Base-by-base conservation (phyloP, 2,329 filamentous ascomycete species). In the Xylaria sp. region DNA sequence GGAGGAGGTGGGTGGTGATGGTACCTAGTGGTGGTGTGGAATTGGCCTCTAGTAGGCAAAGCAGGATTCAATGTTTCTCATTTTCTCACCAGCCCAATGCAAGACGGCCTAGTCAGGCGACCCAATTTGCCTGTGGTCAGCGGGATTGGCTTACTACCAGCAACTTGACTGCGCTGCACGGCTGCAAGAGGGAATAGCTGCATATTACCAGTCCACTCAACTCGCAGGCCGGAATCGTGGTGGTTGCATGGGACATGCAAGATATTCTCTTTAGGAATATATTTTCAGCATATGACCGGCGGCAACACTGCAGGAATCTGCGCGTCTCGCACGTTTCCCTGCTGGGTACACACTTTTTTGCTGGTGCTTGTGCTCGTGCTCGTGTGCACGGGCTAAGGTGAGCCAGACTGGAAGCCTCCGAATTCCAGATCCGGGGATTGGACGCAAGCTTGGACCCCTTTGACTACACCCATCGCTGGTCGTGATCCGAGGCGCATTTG, bases 191-290 rank as follows among this genome's bases (percentile, higher is more conserved):
- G 51, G 55, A 61, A 63, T 57, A 63, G 63, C 55, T 65, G 66
- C 66, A 69, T 66, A 51, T 61, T 48, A 54, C 56, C 61, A 63
- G 63, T 61, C 66, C 68, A 69, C 60, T 68, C 66, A 68, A 58
- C 62, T 60, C 43, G 47, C 54, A 44, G 44, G 60, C 63, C 62
- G 60, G 59, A 54, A 59, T 52, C 56, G 60, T 69, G 65, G 64
- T 67, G 67, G 66, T 68, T 69, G 67, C 66, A 67, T 59, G 54
- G 57, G 52, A 48, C 52, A 66, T 67, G 67, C 66, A 68, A 63
- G 55, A 62, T 64, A 52, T 57, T 63, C 56, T 62, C 57, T 60
- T 59, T 61, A 59, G 61, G 61, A 57, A 63, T 59, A 61, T 58
- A 63, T 62, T 64, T 60, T 54, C 63, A 63, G 59, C 66, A 67